Evolutionary conservation across 2,329 filamentous ascomycete genomes (phyloP), one percentile per base, ranked within the genome.

Genomic region (Penicillium polonicum): DNA sequence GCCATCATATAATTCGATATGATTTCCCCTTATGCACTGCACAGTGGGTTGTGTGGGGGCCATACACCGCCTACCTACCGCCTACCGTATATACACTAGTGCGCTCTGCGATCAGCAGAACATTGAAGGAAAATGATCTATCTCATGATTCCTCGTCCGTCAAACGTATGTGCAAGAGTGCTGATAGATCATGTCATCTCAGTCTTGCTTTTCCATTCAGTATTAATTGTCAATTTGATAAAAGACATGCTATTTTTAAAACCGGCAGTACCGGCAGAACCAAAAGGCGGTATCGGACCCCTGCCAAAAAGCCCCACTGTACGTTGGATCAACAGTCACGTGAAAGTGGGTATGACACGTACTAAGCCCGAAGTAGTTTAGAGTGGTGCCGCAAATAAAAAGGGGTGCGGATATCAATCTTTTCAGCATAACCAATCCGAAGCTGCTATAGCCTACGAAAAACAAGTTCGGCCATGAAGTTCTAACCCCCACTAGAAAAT

Each of bases 1-100:
- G 50, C 50, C 21, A 12, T 42, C 19, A 33, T 44, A n/a, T 52
- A 45, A 52, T 52, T 52, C 50, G 50, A 36, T 36, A 27, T 52
- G 19, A 45, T 10, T 15, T 27, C 50, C 21, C 50, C 29, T 52
- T 45, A 19, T 45, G 31, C 39, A 27, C 6, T 23, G 5, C 17
- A 45, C 17, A 36, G 39, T 52, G 50, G 39, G 12, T 15, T n/a
- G 6, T 27, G 50, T 52, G 50, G 50, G 50, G 50, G 17, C 29
- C 4, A 31, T 23, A 52, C 21, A 33, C 12, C 12, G 17, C 6
- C 27, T n/a, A 15, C 12, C 15, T 31, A 51, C 36, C 48, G 48
- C 39, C 21, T 52, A 25, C 48, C 27, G 2, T 33, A 52, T 7
- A 36, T 25, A 19, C 8, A 35, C 19, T 52, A 35, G 27, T 17